Evolutionary conservation across 805 yeast genomes (phyloP).

Genomic region (Pichia nakasei): DNA sequence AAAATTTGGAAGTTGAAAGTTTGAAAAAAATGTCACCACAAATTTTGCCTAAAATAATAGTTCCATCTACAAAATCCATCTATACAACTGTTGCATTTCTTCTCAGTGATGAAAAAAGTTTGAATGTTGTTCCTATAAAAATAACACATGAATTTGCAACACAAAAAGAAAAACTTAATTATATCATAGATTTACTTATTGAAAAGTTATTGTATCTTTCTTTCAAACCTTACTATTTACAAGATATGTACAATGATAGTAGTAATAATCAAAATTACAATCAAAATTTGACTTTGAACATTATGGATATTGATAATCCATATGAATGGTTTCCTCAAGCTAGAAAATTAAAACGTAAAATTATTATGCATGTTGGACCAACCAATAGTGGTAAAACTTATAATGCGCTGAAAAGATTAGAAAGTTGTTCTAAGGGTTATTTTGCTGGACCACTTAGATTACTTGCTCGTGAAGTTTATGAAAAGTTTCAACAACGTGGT

Average conservation of each 20-base stretch:
- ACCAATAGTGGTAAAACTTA: conserved; percentile 95
- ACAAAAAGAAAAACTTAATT: background rate
- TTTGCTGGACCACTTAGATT: conserved; percentile 93
- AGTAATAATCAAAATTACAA: conserved; percentile 27
- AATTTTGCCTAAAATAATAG: conserved; percentile 5
- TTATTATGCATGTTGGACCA: conserved; percentile 95
- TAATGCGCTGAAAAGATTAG: conserved; percentile 63
- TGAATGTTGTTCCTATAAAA: conserved; percentile 9
- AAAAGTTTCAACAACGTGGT: conserved; percentile 59
- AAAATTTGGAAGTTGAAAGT: conserved; percentile 1
- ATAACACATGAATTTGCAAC: background rate
- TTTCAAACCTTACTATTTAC: conserved; percentile 24
- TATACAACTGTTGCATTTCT: conserved; percentile 9
- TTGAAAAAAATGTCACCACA: conserved; percentile 2
- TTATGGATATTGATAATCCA: conserved; percentile 47
- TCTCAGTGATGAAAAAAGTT: conserved; percentile 5
- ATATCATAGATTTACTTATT: conserved; percentile 17
- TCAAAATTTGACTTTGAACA: conserved; percentile 26
- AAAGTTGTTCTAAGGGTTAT: conserved; percentile 62
- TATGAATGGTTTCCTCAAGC: conserved; percentile 82
- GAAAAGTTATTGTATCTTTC: conserved; percentile 23
- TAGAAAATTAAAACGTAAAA: conserved; percentile 63
- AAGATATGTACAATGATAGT: conserved; percentile 21
- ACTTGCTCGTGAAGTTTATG: conserved; percentile 86
- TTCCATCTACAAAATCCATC: conserved; percentile 11